Evolutionary conservation across 2,329 filamentous ascomycete species (phyloP).

Genomic region (Chaetomium globosum): DNA sequence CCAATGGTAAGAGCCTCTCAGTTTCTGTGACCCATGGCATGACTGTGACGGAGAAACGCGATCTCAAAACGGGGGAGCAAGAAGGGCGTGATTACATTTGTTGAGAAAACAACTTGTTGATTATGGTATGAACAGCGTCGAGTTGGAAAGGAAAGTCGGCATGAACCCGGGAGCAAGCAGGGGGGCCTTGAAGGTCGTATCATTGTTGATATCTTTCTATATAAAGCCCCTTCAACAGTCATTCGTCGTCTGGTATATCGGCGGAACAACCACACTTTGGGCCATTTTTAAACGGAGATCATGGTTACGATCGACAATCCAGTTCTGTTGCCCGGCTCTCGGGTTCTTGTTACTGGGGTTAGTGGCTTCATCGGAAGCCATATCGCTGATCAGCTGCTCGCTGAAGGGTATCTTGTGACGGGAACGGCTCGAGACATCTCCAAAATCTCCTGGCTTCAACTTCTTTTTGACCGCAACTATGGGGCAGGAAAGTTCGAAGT

Average conservation of each 20-base stretch:
- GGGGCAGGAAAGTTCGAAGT: conserved; percentile 43
- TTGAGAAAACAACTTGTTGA: neutral
- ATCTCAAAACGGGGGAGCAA: neutral
- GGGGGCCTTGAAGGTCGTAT: too few species aligned
- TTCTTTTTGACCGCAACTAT: conserved; percentile 34
- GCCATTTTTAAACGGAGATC: neutral
- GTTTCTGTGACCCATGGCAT: neutral
- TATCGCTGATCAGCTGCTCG: conserved; percentile 46
- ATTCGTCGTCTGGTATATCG: neutral
- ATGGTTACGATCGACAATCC: conserved; percentile 8
- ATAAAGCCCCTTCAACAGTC: neutral
- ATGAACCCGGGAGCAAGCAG: too few species aligned
- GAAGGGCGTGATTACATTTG: neutral
- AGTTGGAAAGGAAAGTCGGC: too few species aligned
- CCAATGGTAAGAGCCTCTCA: neutral
- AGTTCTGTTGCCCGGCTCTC: conserved; percentile 1
- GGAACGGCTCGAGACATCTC: conserved; percentile 47
- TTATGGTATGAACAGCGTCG: too few species aligned
- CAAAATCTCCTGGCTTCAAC: conserved; percentile 36
- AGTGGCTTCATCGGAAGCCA: conserved; percentile 52
- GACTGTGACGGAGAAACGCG: neutral
- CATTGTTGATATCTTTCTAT: too few species aligned
- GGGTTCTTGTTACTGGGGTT: conserved; percentile 49
- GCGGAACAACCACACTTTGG: neutral
- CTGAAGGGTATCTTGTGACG: conserved; percentile 48